Evolutionary conservation across 179 eudicot species (phyloP).

Genomic region (Silene vulgaris): DNA sequence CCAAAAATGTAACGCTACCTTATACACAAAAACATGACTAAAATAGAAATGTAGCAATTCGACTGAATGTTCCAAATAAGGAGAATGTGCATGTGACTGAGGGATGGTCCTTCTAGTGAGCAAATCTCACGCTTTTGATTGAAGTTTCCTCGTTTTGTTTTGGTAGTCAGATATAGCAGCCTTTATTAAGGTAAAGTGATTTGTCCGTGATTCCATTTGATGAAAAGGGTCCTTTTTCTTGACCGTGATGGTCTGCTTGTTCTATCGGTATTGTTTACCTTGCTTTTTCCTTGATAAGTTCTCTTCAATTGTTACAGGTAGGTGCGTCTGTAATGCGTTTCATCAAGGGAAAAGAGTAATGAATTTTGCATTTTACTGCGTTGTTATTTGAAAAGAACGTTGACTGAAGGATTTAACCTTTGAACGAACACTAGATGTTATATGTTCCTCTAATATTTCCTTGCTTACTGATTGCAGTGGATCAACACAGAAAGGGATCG

Average conservation of each 20-base stretch:
- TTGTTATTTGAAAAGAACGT: conserved; percentile 15
- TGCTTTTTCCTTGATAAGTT: conserved; percentile 17
- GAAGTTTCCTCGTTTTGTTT: too few species aligned
- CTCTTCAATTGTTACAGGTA: conserved; percentile 45
- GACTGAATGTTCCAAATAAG: too few species aligned
- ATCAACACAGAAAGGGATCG: conserved; percentile 48
- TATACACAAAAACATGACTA: too few species aligned
- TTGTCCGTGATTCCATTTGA: not conserved
- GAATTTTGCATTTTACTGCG: conserved; percentile 10
- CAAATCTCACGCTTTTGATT: too few species aligned
- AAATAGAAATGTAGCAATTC: too few species aligned
- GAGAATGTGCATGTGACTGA: too few species aligned
- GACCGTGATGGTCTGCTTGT: not conserved
- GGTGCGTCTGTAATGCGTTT: conserved; percentile 73
- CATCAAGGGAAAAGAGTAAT: conserved; percentile 69
- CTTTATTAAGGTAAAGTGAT: not conserved
- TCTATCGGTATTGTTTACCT: not conserved
- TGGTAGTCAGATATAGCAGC: too few species aligned
- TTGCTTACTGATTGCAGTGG: conserved; percentile 35
- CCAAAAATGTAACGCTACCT: too few species aligned
- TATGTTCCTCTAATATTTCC: conserved; percentile 13
- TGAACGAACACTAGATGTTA: not conserved
- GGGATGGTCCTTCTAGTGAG: too few species aligned
- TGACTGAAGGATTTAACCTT: not conserved
- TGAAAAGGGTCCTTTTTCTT: not conserved